Evolutionary conservation across 2,329 filamentous ascomycete genomes (phyloP), one percentile per base, ranked within the genome.

Genomic region (Stromatinia cepivora): DNA sequence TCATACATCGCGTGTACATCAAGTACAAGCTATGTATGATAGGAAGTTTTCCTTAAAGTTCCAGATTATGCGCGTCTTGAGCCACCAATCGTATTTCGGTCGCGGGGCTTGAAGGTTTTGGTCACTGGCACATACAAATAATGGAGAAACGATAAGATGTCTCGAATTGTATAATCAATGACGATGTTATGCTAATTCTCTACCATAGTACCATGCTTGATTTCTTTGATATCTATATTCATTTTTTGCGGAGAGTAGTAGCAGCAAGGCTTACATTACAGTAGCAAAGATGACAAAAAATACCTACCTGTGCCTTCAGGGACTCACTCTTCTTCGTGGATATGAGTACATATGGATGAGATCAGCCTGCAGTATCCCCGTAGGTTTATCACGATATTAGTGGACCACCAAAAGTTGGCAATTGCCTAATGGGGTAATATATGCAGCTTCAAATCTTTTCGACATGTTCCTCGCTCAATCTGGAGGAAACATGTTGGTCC

Each of bases 291-390:
- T 36, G 42, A 22, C 15, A 34, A 10, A 56, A 56, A 5, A 56
- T 20, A 54, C 20, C 20, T 56, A 39, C 20, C 22, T n/a, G 22
- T 57, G 34, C 34, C 34, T 57, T 39, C 59, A 63, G 31, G 59
- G 59, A 63, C 52, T 36, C 59, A n/a, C 50, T 39, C 34, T 50
- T 39, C 66, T 53, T 68, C 57, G 34, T 63, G 66, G 66, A 54
- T 67, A 13, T 52, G 45, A 52, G 39, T 36, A 31, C 56, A 58
- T 28, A 53, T 61, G 25, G 34, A 62, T 63, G 56, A 68, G 57
- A 68, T 63, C 56, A 68, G 66, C 57, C 57, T 68, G 66, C 48
- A 68, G 36, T 45, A 63, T 53, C 66, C 66, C 34, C 48, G 66
- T 63, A 46, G 56, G 34, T 54, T 46, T 20, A 48, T 54, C 50